These are phyloP conservation scores for Candida ipomoeae DNA, from an alignment of 805 yeast species.

Conservation along the genomic window DNA sequence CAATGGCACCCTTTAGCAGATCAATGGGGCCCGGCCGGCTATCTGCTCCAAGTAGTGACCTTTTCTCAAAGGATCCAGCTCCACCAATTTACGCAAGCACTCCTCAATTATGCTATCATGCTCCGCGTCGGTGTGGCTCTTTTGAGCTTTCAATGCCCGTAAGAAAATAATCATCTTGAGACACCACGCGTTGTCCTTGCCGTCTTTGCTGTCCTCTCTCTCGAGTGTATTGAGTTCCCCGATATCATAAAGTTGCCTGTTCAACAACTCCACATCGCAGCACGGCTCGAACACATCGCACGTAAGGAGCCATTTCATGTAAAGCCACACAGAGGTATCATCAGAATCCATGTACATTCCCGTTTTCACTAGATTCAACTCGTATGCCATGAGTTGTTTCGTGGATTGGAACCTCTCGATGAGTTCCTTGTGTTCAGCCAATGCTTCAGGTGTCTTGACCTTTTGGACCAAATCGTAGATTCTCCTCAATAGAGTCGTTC, in stretches of 20 bases:
- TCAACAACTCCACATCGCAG: constrained; percentile 31
- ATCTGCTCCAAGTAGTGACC: constrained; percentile 51
- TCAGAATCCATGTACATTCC: constrained; percentile 93
- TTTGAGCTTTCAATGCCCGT: constrained; percentile 25
- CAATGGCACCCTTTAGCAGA: background rate
- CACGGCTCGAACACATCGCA: constrained; percentile 33
- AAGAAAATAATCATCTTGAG: constrained; percentile 54
- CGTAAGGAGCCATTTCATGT: constrained; percentile 71
- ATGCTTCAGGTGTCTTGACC: background rate
- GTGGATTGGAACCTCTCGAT: constrained; percentile 28
- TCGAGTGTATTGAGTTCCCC: constrained; percentile 70
- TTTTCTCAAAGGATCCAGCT: constrained; percentile 61
- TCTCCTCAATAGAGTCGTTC: constrained; percentile 63
- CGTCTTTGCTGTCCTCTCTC: constrained; percentile 50
- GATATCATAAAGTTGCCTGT: constrained; percentile 45
- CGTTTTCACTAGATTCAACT: constrained; percentile 64
- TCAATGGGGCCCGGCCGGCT: constrained; percentile 11
- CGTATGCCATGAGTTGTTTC: constrained; percentile 44
- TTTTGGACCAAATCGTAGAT: constrained; percentile 30
- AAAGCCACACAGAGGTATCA: constrained; percentile 92
- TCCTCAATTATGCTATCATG: constrained; percentile 23
- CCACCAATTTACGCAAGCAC: constrained; percentile 41
- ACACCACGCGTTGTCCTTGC: constrained; percentile 70
- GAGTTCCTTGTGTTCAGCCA: constrained; percentile 5
- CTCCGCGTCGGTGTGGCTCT: constrained; percentile 2